Percentiles rank a stretch among this genome's conserved stretches.
Conservation (phyloP, 441 rosid genomes). For the Erysimum cheiri region DNA sequence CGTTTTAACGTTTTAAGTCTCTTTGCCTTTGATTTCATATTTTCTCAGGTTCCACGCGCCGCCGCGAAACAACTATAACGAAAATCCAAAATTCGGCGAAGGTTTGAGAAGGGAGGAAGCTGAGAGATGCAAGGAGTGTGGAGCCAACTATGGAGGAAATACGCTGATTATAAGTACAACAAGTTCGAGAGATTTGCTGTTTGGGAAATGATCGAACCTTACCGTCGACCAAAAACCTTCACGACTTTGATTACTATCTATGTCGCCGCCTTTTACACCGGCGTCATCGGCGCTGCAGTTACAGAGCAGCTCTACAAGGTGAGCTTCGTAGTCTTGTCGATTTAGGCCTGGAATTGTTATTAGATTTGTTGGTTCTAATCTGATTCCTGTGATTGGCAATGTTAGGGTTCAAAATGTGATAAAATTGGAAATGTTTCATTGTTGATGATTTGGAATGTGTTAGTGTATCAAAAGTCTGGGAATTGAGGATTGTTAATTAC, state of each 20-base stretch:
- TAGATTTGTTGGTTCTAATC: background rate
- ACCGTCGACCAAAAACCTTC: constrained; percentile 82
- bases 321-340: background rate
- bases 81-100: constrained; percentile 19
- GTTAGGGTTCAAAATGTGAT: constrained; percentile 25
- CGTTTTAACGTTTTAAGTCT: background rate
- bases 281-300: constrained; percentile 80
- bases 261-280: constrained; percentile 84
- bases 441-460: background rate
- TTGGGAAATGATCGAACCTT: constrained; percentile 90
- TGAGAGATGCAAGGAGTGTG: constrained; percentile 51
- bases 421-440: background rate
- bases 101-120: constrained; percentile 15
- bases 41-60: constrained; percentile 37
- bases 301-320: constrained; percentile 92
- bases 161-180: constrained; percentile 70
- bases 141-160: constrained; percentile 85
- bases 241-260: constrained; percentile 69
- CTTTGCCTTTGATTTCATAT: background rate
- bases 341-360: background rate
- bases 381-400: constrained; percentile 29
- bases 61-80: constrained; percentile 16
- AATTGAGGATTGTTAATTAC: background rate
- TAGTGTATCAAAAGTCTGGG: background rate
- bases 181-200: constrained; percentile 76